Base-by-base conservation (phyloP, 495 filamentous ascomycete genomes). In the Podospora sp. region DNA sequence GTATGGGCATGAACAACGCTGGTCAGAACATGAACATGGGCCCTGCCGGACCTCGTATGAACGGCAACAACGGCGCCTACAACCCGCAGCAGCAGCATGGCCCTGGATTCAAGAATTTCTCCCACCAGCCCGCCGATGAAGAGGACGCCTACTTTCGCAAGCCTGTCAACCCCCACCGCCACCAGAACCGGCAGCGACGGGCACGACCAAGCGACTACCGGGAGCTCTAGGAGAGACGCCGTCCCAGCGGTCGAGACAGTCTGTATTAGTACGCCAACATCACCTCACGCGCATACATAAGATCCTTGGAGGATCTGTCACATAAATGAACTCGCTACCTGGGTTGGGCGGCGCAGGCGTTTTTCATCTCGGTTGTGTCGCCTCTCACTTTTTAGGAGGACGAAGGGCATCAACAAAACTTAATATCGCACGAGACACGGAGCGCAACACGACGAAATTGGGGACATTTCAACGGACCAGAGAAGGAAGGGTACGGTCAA, bases 111-210 rank as follows among this genome's bases (percentile, higher is more conserved):
- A 73, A 71, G 60, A 72, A 71, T 46, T 77, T 76, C 24, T 90
- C 91, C 72, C 88, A 95, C 76, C 90, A 95, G 79, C 85, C 89
- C n/a, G 85, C 88, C 61, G 91, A 92, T 65, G 92, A 96, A 68
- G 94, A 96, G 67, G 91, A 92, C 59, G 91, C 95, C 21, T 99
- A 99, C 78, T 95, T 98, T 78, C 89, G 95, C 22, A 94, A 96
- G 74, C 95, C 95, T 1, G 91, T 98, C 61, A 99, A 99, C 74
- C 95, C 93, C 12, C 93, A 97, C 73, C 88, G 95, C 64, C 91
- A 96, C 73, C 90, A 92, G 77, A 90, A 91, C 64, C 82, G 90
- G 62, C 88, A 92, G 66, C 88, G 91, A 67, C 81, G 90, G 68
- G 88, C 90, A 62, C 84, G 95, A 55, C 92, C 93, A 20, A 94